phyloP scores from a whole-genome alignment of 345 rosid genomes.

The Pugionium dolabratum region DNA sequence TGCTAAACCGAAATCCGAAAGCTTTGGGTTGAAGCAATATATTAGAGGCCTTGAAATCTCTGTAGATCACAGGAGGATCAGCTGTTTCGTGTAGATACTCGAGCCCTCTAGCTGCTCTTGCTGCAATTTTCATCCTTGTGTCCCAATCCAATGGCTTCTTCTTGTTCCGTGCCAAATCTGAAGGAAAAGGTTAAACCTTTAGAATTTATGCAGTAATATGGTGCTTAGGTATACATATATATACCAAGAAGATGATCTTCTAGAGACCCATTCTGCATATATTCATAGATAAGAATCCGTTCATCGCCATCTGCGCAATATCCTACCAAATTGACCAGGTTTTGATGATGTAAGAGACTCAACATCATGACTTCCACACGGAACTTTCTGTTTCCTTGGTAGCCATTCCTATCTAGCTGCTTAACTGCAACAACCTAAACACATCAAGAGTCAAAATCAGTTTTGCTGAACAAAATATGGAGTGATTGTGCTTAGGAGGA shows the following conservation, averaged over 20 bases:
- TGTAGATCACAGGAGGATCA: slow-evolving; percentile 74
- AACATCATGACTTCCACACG: slow-evolving; percentile 76
- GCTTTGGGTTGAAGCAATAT: slow-evolving; percentile 68
- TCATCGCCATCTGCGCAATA: slow-evolving; percentile 79
- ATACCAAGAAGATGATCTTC: slow-evolving; percentile 81
- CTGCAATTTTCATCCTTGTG: slow-evolving; percentile 69
- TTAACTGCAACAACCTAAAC: slow-evolving; percentile 68
- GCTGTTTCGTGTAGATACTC: slow-evolving; percentile 80
- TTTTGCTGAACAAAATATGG: background rate
- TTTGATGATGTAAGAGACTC: slow-evolving; percentile 61
- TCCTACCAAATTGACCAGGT: slow-evolving; percentile 75
- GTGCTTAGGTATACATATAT: background rate
- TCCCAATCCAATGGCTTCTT: slow-evolving; percentile 66
- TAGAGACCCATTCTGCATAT: slow-evolving; percentile 65
- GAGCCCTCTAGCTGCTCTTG: slow-evolving; percentile 79
- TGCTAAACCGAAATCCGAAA: slow-evolving; percentile 84
- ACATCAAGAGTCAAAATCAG: slow-evolving; percentile 21
- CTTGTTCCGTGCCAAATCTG: slow-evolving; percentile 46
- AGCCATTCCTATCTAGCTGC: slow-evolving; percentile 80
- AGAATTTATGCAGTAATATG: too few species aligned
- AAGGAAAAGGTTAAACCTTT: too few species aligned
- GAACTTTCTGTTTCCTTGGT: slow-evolving; percentile 80
- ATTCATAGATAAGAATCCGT: slow-evolving; percentile 69
- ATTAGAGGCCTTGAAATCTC: slow-evolving; percentile 78
- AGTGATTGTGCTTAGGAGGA: background rate